Percentiles rank a stretch among this genome's conserved stretches.
Evolutionary conservation across 352 stramenopile species (phyloP).

Genomic region (Phytophthora pinifolia): DNA sequence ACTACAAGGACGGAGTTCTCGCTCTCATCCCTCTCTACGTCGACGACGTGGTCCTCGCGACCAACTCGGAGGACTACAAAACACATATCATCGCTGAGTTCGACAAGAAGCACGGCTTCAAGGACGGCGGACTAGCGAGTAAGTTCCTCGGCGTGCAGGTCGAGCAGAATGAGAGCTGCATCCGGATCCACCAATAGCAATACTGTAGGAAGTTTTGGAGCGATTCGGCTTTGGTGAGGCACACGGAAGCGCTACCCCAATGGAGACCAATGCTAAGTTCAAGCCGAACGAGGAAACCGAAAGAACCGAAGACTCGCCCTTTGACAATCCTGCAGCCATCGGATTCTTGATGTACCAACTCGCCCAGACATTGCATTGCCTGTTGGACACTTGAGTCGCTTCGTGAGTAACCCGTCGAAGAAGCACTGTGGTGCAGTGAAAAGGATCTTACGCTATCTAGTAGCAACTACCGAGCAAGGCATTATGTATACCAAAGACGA

Average conservation of each 20-base stretch:
- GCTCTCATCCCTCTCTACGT: constrained; percentile 24
- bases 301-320: neutral
- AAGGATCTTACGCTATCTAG: neutral
- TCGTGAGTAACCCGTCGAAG: constrained; percentile 11
- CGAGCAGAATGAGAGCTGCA: constrained; percentile 4
- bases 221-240: constrained; percentile 4
- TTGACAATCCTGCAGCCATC: constrained; percentile 17
- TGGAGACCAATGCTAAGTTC: constrained; percentile 15
- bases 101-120: constrained; percentile 21
- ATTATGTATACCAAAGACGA: no score
- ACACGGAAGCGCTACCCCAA: constrained; percentile 3
- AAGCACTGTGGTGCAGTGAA: constrained; percentile 14
- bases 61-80: constrained; percentile 15
- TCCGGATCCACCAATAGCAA: constrained; percentile 10
- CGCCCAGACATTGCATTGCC: constrained; percentile 20
- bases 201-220: constrained; percentile 3
- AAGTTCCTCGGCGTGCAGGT: constrained; percentile 14
- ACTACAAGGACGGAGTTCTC: constrained; percentile 5
- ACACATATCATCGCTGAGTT: constrained; percentile 12
- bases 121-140: constrained; percentile 9
- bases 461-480: neutral
- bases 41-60: constrained; percentile 22
- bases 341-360: constrained; percentile 32
- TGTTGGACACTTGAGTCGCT: constrained; percentile 22
- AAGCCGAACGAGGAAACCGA: neutral